A percentile compares a stretch with the other conserved stretches of the same genome.
Evolutionary conservation across 305 asterid genomes (phyloP).

Genomic region (Coffea humblotiana): DNA sequence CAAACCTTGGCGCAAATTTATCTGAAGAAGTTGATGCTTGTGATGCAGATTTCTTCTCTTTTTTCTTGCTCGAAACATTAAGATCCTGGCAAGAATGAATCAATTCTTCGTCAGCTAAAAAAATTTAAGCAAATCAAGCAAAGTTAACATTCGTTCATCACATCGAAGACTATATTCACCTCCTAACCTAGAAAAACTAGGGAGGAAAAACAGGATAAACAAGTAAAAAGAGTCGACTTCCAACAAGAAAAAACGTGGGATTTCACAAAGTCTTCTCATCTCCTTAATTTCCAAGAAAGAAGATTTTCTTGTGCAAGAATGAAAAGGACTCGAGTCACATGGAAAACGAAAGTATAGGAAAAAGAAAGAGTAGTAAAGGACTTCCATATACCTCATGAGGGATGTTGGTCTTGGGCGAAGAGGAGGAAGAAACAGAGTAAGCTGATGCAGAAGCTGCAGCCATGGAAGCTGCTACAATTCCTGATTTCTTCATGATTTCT

Average conservation of each 20-base stretch:
- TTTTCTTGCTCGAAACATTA: conserved; percentile 23
- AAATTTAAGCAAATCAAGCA: not conserved
- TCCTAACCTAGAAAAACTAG: not conserved
- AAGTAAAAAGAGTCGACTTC: not conserved
- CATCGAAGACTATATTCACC: not conserved
- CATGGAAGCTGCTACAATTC: conserved; percentile 51
- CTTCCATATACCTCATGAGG: conserved; percentile 13
- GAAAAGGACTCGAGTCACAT: no score
- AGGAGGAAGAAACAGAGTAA: conserved; percentile 29
- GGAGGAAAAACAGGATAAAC: not conserved
- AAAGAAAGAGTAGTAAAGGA: not conserved
- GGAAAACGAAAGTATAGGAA: no score
- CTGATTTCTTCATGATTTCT: conserved; percentile 27
- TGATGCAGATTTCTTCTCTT: conserved; percentile 34
- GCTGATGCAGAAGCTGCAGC: conserved; percentile 71
- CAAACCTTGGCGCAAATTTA: conserved; percentile 77
- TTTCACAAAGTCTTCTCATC: not conserved
- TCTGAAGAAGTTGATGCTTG: conserved; percentile 43
- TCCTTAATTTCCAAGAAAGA: not conserved
- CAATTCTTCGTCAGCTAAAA: not conserved
- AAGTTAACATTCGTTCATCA: not conserved
- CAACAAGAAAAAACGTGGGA: not conserved
- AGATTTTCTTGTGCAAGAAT: not conserved
- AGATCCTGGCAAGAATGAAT: conserved; percentile 20
- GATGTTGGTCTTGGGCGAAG: conserved; percentile 18